Conservation (phyloP, 371 early-diverging fungal species). For the Mortierella sp. region DNA sequence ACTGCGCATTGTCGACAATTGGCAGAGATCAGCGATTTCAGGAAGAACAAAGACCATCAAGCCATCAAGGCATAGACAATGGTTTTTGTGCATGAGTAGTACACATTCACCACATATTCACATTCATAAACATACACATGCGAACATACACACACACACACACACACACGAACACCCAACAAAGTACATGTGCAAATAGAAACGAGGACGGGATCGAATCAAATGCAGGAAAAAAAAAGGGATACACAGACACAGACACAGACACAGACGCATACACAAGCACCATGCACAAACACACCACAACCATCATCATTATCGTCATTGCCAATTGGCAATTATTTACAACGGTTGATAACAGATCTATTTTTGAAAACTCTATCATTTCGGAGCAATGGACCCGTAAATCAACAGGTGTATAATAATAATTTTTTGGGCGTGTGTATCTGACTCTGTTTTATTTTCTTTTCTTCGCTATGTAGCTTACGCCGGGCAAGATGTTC, state of each 20-base stretch:
- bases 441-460: not conserved
- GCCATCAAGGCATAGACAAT: no score
- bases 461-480: constrained; percentile 49
- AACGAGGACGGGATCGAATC: not conserved
- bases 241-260: not conserved
- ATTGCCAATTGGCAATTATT: no score
- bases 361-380: not conserved
- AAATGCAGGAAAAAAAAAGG: not conserved
- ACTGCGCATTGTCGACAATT: not conserved
- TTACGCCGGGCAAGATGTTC: constrained; percentile 87
- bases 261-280: no score
- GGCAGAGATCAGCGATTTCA: not conserved
- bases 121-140: not conserved
- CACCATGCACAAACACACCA: not conserved
- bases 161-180: not conserved
- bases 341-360: not conserved
- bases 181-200: not conserved
- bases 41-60: not conserved
- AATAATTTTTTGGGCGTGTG: no score
- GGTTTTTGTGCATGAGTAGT: no score
- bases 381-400: not conserved
- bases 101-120: no score
- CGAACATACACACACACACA: not conserved
- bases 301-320: no score
- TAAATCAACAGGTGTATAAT: not conserved